A percentile compares a stretch with the other conserved stretches of the same genome.
Evolutionary conservation across 1,284 basidiomycete genomes (phyloP).

Genomic region (Irpex sp.): DNA sequence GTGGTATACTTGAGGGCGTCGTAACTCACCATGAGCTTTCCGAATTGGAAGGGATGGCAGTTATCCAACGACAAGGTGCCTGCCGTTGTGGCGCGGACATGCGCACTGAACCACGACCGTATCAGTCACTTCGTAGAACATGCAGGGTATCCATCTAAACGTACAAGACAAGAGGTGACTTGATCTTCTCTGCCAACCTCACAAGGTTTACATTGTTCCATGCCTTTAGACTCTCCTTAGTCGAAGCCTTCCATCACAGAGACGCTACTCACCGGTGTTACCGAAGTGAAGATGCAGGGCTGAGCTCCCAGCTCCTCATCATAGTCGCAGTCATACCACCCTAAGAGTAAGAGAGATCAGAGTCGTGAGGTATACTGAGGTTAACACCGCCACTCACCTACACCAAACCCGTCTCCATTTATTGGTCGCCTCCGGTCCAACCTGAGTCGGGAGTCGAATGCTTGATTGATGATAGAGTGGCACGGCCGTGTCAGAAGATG

Average conservation of each 20-base stretch:
- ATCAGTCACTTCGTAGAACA: not conserved
- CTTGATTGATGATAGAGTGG: constrained; percentile 96
- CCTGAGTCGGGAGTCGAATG: constrained; percentile 87
- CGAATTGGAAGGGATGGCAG: constrained; percentile 88
- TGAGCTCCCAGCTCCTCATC: constrained; percentile 81
- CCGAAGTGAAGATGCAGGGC: constrained; percentile 96
- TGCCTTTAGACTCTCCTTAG: constrained; percentile 45
- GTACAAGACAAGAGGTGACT: constrained; percentile 90
- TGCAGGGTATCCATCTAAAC: constrained; percentile 22
- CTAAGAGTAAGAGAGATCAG: constrained; percentile 30
- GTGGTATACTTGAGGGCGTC: constrained; percentile 49
- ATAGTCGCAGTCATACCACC: constrained; percentile 81
- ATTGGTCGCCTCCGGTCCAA: constrained; percentile 80
- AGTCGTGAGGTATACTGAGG: no score
- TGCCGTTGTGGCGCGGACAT: constrained; percentile 88
- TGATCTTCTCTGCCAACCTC: constrained; percentile 91
- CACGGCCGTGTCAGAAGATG: constrained; percentile 90
- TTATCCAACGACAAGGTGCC: constrained; percentile 89
- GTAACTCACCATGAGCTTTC: constrained; percentile 76
- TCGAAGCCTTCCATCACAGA: not conserved
- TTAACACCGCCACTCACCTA: constrained; percentile 60
- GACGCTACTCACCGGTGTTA: constrained; percentile 70
- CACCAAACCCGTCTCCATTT: constrained; percentile 96
- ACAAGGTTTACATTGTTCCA: constrained; percentile 94
- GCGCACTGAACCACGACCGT: constrained; percentile 52